A percentile compares a stretch with the other conserved stretches of the same genome.
Conservation (phyloP, 1,284 basidiomycete genomes). For the Gomphus sp. region DNA sequence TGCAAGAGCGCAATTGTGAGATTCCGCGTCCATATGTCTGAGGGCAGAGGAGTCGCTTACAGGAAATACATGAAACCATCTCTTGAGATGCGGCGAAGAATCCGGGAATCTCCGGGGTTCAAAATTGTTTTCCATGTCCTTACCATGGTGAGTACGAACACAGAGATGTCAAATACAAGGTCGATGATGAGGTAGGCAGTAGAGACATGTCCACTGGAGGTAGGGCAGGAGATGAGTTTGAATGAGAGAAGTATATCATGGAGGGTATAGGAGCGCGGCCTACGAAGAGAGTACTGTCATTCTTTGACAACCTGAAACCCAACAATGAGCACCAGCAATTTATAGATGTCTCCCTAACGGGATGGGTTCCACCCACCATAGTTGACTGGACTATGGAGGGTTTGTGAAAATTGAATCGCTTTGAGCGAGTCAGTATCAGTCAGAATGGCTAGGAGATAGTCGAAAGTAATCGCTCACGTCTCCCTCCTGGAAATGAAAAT, state of each 20-base stretch:
- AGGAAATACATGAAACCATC: too few species aligned
- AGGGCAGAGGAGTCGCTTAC: too few species aligned
- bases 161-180: constrained; percentile 1
- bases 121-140: too few species aligned
- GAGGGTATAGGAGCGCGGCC: neutral
- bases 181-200: neutral
- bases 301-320: too few species aligned
- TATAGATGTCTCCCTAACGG: neutral
- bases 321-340: too few species aligned
- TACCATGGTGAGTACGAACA: neutral
- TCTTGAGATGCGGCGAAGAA: too few species aligned
- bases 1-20: too few species aligned
- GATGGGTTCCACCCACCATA: neutral
- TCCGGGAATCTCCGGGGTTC: too few species aligned
- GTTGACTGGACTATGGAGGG: too few species aligned
- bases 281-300: neutral
- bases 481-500: constrained; percentile 1
- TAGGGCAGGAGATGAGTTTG: neutral
- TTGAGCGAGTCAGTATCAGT: neutral
- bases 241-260: neutral
- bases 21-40: too few species aligned
- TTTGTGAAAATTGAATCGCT: neutral
- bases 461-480: neutral
- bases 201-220: neutral
- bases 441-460: neutral